Base-by-base conservation (phyloP, 2,329 filamentous ascomycete genomes). In the Didymella keratinophila region DNA sequence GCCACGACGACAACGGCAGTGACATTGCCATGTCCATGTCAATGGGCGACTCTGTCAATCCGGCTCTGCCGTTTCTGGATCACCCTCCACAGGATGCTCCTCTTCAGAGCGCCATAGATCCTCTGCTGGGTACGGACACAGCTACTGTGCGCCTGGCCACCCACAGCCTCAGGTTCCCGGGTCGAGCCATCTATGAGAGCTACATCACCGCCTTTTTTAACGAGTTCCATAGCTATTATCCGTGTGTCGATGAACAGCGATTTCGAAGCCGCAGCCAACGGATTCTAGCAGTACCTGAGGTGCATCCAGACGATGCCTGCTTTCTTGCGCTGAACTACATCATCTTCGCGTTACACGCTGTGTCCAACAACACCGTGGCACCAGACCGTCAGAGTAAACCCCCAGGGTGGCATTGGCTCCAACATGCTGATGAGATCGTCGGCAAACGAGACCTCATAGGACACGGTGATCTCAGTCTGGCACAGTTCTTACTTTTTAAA, bases 261-360 rank as follows among this genome's bases (percentile, higher is more conserved):
- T 74, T 75, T 41, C 68, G 71, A 11, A 49, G 55, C 12, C 60
- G 65, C 16, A 63, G 64, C 49, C 64, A 69, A 34, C 60, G 54
- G 18, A 63, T 76, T 58, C 53, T 75, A n/a, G 60, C 67, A 4
- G 57, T 46, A 23, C 18, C 60, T 14, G 34, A 53, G 14, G 57
- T 71, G n/a, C 64, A 63, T 8, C 21, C 60, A 4, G 55, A 47
- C 18, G 66, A 72, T 23, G 28, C 63, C n/a, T 64, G 62, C n/a
- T 69, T 73, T 30, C 57, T 76, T 7, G 71, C 70, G 0, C 52
- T 76, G 7, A 67, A 71, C 48, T 76, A 76, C 39, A 60, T 68
- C 16, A 60, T 75, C 8, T 74, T 75, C 41, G 70, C 72, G 0
- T 68, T 65, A 25, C 50, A 43, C 7, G 50, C 21, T 20, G 11